Evolutionary conservation across 208 protist species (phyloP).

Genomic region (Trypanosoma mega): DNA sequence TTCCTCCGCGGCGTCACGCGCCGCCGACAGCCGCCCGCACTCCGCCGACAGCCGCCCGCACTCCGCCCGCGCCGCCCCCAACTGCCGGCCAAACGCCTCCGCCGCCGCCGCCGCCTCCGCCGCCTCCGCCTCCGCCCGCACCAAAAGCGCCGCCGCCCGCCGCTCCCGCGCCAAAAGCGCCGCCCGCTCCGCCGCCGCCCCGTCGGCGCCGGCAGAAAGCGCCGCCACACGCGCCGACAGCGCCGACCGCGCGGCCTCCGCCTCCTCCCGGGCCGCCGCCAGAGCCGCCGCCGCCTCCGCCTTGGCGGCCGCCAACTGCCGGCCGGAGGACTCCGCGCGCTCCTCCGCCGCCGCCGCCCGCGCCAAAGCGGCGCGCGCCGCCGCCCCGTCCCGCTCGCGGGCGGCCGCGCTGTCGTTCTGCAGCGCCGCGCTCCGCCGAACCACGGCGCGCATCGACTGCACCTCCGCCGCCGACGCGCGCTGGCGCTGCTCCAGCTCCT

Average conservation of each 20-base stretch:
- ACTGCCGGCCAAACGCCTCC: conserved; percentile 31
- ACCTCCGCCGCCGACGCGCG: conserved; percentile 58
- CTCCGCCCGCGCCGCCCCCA: conserved; percentile 33
- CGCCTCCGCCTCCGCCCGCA: conserved; percentile 28
- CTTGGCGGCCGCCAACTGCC: conserved; percentile 34
- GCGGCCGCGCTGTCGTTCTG: conserved; percentile 70
- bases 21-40: conserved; percentile 25
- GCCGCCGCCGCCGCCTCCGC: conserved; percentile 7
- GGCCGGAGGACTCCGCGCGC: conserved; percentile 28
- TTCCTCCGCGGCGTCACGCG: conserved; percentile 22
- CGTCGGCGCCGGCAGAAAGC: conserved; percentile 33
- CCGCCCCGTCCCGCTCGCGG: conserved; percentile 63
- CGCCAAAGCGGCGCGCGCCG: conserved; percentile 36
- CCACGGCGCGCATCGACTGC: conserved; percentile 54
- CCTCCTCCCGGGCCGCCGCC: too few species aligned
- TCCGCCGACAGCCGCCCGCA: conserved; percentile 28
- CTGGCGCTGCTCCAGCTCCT: conserved; percentile 75
- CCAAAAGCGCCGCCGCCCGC: conserved; percentile 32
- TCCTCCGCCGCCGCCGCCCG: conserved; percentile 36
- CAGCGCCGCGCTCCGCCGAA: conserved; percentile 62
- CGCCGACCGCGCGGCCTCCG: conserved; percentile 33
- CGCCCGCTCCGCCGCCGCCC: conserved; percentile 17
- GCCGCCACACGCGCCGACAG: conserved; percentile 36
- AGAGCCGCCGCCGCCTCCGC: conserved; percentile 32
- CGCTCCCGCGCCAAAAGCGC: conserved; percentile 27